Conservation (phyloP, 2,329 filamentous ascomycete genomes). For the Apiospora marii region DNA sequence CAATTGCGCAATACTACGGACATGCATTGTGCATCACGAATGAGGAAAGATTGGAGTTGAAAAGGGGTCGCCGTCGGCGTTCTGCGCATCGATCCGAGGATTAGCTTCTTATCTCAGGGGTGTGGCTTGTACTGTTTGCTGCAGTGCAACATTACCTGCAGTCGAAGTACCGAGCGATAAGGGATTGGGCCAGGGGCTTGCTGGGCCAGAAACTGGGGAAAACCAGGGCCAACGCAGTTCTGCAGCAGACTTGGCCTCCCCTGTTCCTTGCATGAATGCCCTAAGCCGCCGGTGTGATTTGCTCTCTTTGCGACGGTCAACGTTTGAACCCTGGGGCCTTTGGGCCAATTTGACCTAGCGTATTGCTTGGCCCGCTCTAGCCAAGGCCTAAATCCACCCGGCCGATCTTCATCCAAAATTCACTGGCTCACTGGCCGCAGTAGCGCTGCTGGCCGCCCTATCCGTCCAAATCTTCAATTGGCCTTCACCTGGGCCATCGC, state of each 20-base stretch:
- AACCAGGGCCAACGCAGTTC: not conserved
- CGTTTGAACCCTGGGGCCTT: conserved; percentile 6
- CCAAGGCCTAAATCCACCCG: not conserved
- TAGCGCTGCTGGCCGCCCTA: not conserved
- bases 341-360: conserved; percentile 11
- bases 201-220: conserved; percentile 9
- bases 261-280: conserved; percentile 12
- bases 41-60: not conserved
- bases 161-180: conserved; percentile 1
- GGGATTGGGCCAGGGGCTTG: not conserved
- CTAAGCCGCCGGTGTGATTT: not conserved
- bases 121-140: not conserved
- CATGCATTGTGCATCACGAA: not conserved
- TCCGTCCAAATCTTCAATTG: not conserved
- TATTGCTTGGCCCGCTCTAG: not conserved
- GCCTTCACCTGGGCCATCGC: not conserved
- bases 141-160: conserved; percentile 1
- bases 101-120: not conserved
- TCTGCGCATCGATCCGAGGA: not conserved
- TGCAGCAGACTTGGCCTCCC: not conserved
- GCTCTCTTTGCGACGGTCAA: not conserved
- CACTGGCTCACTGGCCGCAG: not conserved
- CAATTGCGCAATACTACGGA: not conserved
- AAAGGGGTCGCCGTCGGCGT: not conserved
- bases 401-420: not conserved